Evolutionary conservation across 2,329 filamentous ascomycete species (phyloP).

Genomic region (Beauveria sp.): DNA sequence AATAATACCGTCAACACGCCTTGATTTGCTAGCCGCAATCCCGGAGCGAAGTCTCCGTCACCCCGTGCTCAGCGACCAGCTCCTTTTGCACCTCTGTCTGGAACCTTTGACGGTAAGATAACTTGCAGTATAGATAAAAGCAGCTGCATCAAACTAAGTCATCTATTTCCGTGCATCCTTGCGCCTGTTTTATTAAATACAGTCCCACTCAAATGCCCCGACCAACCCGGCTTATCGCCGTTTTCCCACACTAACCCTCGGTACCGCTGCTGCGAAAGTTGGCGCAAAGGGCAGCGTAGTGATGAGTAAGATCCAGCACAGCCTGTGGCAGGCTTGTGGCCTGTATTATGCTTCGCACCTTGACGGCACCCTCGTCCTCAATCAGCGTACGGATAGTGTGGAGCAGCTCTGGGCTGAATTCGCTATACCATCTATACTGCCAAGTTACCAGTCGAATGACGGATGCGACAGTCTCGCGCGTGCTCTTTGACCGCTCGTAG

Average conservation of each 20-base stretch:
- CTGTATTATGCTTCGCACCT: constrained; percentile 94
- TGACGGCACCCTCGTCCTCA: constrained; percentile 94
- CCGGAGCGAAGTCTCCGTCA: too few species aligned
- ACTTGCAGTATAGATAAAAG: background rate
- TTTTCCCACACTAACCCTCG: constrained; percentile 54
- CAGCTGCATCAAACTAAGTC: background rate
- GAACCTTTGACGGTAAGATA: background rate
- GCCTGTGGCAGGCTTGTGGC: constrained; percentile 89
- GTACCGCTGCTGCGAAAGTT: constrained; percentile 92
- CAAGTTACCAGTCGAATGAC: constrained; percentile 89
- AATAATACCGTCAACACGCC: too few species aligned
- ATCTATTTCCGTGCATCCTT: constrained; percentile 1
- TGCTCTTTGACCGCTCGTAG: constrained; percentile 71
- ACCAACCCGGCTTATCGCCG: background rate
- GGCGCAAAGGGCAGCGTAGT: constrained; percentile 90
- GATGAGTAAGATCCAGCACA: constrained; percentile 88
- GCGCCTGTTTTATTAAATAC: constrained; percentile 6
- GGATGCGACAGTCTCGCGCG: constrained; percentile 72
- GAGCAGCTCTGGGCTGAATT: constrained; percentile 90
- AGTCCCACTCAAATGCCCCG: background rate
- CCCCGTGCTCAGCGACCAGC: background rate
- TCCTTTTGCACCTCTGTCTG: background rate
- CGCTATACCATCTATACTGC: constrained; percentile 99
- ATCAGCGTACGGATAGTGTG: constrained; percentile 86
- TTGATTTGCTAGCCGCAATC: too few species aligned